phyloP scores from a whole-genome alignment of 441 rosid genomes.

The Euphorbia celastroides region DNA sequence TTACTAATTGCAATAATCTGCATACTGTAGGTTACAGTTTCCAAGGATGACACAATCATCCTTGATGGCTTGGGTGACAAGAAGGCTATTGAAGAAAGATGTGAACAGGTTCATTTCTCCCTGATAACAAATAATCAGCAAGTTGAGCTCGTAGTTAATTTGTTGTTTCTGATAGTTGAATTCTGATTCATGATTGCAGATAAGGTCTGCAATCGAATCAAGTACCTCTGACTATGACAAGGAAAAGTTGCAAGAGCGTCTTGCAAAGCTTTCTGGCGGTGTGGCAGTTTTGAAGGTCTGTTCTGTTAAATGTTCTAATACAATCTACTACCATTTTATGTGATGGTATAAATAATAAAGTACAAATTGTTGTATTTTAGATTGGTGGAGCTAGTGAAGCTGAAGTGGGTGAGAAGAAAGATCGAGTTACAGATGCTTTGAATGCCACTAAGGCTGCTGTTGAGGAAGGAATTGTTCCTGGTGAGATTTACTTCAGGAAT shows the following conservation, averaged over 20 bases:
- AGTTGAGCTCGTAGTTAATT: neutral
- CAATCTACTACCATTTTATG: neutral
- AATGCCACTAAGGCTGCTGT: constrained; percentile 95
- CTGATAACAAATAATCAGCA: neutral
- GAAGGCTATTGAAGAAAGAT: constrained; percentile 68
- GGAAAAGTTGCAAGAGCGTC: constrained; percentile 65
- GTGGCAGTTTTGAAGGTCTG: constrained; percentile 76
- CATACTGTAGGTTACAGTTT: constrained; percentile 50
- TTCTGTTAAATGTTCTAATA: neutral
- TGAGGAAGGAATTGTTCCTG: constrained; percentile 90
- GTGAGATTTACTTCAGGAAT: constrained; percentile 26
- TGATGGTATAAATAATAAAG: too few relatives aligned
- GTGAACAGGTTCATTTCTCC: constrained; percentile 56
- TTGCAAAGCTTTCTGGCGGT: neutral
- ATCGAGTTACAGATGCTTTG: constrained; percentile 82
- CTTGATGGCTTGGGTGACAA: constrained; percentile 89
- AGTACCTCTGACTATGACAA: constrained; percentile 83
- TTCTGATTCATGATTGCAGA: constrained; percentile 27
- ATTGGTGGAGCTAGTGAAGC: constrained; percentile 95
- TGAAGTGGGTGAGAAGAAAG: constrained; percentile 87
- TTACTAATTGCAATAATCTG: neutral
- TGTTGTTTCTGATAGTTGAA: neutral
- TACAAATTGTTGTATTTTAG: constrained; percentile 23
- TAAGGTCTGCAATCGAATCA: constrained; percentile 51
- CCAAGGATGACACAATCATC: constrained; percentile 78